These are phyloP conservation scores for Ogataea corticis DNA, from an alignment of 805 yeast genomes.

Conservation along the genomic window DNA sequence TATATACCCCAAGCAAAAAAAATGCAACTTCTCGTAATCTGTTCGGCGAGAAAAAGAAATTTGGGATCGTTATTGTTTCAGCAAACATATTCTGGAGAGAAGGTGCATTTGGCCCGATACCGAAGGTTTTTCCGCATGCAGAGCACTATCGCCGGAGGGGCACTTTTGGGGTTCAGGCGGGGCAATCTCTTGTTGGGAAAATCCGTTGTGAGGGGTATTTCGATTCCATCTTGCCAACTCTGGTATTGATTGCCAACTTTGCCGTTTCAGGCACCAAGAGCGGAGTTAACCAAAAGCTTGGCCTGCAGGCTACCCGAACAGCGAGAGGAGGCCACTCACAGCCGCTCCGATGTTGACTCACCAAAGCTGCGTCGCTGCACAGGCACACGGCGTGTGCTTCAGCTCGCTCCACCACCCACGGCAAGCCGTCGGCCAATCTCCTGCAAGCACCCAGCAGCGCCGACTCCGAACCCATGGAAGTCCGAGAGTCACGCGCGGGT, in stretches of 20 bases:
- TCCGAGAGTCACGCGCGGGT: background rate
- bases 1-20: constrained; percentile 1
- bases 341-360: no score
- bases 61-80: background rate
- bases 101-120: no score
- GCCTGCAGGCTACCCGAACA: background rate
- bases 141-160: no score
- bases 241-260: constrained; percentile 1
- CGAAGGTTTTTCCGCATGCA: background rate
- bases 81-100: background rate
- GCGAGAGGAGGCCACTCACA: background rate
- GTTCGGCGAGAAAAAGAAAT: background rate
- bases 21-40: background rate
- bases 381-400: no score
- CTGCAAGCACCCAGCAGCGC: background rate
- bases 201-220: constrained; percentile 3
- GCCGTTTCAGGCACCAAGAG: background rate
- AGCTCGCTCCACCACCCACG: no score
- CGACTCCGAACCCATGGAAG: no score
- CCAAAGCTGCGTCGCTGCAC: no score
- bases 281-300: background rate
- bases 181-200: background rate
- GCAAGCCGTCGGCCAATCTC: no score
- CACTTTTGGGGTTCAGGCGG: no score
- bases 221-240: background rate